Percentiles rank a stretch among this genome's conserved stretches.
phyloP scores from a whole-genome alignment of 2,329 filamentous ascomycete species.

The Penicillium sp. region DNA sequence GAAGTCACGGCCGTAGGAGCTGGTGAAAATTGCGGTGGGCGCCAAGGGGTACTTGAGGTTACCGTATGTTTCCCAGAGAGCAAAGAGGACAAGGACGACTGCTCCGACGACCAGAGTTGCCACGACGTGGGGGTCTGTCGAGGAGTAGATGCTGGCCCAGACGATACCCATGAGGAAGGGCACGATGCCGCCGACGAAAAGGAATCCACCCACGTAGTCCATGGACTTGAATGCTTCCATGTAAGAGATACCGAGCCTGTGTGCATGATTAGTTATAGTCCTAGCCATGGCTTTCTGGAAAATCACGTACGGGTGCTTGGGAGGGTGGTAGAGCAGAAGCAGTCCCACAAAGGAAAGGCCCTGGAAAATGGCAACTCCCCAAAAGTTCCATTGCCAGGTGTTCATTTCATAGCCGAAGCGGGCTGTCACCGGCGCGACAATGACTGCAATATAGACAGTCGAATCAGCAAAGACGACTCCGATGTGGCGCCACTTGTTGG shows the following conservation, averaged over 20 bases:
- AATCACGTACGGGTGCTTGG: slow-evolving; percentile 39
- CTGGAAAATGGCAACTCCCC: slow-evolving; percentile 44
- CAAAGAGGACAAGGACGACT: slow-evolving; percentile 36
- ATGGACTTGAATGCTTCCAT: slow-evolving; percentile 37
- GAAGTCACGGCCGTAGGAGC: slow-evolving; percentile 48
- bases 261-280: slow-evolving; percentile 10
- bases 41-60: slow-evolving; percentile 43
- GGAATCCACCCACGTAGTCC: slow-evolving; percentile 39
- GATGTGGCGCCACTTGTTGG: slow-evolving; percentile 51
- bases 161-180: slow-evolving; percentile 44
- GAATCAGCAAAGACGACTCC: slow-evolving; percentile 46
- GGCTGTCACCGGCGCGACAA: slow-evolving; percentile 49
- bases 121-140: slow-evolving; percentile 40
- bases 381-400: slow-evolving; percentile 50
- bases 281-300: slow-evolving; percentile 17
- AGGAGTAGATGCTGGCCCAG: slow-evolving; percentile 38
- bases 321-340: slow-evolving; percentile 43
- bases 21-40: slow-evolving; percentile 48
- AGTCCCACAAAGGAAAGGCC: slow-evolving; percentile 48
- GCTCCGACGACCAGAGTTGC: slow-evolving; percentile 40
- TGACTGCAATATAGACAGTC: slow-evolving; percentile 46
- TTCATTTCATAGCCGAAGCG: slow-evolving; percentile 42
- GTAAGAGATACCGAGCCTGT: slow-evolving; percentile 38
- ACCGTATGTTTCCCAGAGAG: slow-evolving; percentile 42
- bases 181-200: slow-evolving; percentile 38